Conservation (phyloP, 352 stramenopile genomes). For the Phytophthora nicotianae region DNA sequence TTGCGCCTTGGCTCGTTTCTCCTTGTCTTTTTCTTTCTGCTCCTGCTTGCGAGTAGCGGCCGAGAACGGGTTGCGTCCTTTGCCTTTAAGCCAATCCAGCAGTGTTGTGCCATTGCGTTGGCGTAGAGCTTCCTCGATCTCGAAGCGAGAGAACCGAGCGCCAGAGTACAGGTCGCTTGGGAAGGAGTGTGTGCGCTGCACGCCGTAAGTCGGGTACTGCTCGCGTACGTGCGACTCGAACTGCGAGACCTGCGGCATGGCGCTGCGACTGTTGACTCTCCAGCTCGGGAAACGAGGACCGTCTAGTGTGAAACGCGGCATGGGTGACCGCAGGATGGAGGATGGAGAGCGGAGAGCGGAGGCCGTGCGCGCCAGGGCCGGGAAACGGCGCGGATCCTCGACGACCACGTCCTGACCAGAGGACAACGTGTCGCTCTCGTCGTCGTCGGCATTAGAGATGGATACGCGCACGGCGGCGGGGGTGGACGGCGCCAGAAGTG, state of each 20-base stretch:
- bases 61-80: constrained; percentile 41
- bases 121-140: constrained; percentile 77
- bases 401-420: constrained; percentile 28
- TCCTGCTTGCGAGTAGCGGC: constrained; percentile 35
- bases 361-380: constrained; percentile 30
- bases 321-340: constrained; percentile 45
- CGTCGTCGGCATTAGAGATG: constrained; percentile 16
- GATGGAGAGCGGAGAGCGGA: constrained; percentile 39
- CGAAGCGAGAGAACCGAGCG: constrained; percentile 73
- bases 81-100: constrained; percentile 68
- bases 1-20: constrained; percentile 84
- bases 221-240: constrained; percentile 23
- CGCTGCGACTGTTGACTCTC: constrained; percentile 12
- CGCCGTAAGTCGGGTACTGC: constrained; percentile 41
- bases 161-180: constrained; percentile 77
- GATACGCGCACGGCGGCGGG: constrained; percentile 20
- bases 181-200: constrained; percentile 82
- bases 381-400: constrained; percentile 12
- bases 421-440: constrained; percentile 28
- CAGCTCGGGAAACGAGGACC: constrained; percentile 15
- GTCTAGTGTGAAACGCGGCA: constrained; percentile 30
- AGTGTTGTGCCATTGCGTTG: constrained; percentile 69
- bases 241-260: constrained; percentile 14
- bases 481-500: constrained; percentile 36
- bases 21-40: constrained; percentile 56